A percentile compares a stretch with the other conserved stretches of the same genome.
These are phyloP conservation scores for Erodium texanum DNA, from an alignment of 441 rosid species.

Conservation along the genomic window DNA sequence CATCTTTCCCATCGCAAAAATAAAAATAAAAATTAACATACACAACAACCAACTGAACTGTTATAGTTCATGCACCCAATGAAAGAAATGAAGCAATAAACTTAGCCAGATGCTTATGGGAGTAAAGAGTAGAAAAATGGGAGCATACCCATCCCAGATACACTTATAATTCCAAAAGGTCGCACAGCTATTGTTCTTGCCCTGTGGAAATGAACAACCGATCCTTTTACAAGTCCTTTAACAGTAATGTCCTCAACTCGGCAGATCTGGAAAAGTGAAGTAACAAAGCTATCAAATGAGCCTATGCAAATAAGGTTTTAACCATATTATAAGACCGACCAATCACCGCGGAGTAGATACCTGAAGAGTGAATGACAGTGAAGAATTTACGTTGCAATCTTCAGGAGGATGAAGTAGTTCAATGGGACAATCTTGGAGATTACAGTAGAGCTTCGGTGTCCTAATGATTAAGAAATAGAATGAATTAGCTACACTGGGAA, in stretches of 20 bases:
- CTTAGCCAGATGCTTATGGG: not conserved
- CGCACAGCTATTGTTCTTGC: constrained; percentile 73
- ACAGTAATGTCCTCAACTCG: constrained; percentile 94
- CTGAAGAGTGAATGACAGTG: constrained; percentile 97
- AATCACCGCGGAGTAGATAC: constrained; percentile 33
- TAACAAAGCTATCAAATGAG: constrained; percentile 16
- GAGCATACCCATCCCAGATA: constrained; percentile 83
- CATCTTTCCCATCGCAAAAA: constrained; percentile 14
- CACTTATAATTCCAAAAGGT: constrained; percentile 75
- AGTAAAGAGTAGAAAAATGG: constrained; percentile 4
- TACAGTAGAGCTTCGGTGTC: constrained; percentile 81
- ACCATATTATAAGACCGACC: constrained; percentile 11
- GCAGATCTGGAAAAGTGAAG: constrained; percentile 54
- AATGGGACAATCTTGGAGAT: constrained; percentile 66
- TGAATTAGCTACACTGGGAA: constrained; percentile 9
- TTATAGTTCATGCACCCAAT: not conserved
- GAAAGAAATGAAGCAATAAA: not conserved
- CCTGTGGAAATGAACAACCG: constrained; percentile 93
- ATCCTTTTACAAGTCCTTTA: constrained; percentile 83
- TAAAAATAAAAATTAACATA: constrained; percentile 6
- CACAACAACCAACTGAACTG: not conserved
- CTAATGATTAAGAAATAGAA: constrained; percentile 31
- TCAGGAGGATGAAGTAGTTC: constrained; percentile 97
- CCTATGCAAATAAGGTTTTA: constrained; percentile 6
- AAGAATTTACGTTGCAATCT: constrained; percentile 97